Base-by-base conservation (phyloP, 371 early-diverging fungal species). In the Mortierella sp. region DNA sequence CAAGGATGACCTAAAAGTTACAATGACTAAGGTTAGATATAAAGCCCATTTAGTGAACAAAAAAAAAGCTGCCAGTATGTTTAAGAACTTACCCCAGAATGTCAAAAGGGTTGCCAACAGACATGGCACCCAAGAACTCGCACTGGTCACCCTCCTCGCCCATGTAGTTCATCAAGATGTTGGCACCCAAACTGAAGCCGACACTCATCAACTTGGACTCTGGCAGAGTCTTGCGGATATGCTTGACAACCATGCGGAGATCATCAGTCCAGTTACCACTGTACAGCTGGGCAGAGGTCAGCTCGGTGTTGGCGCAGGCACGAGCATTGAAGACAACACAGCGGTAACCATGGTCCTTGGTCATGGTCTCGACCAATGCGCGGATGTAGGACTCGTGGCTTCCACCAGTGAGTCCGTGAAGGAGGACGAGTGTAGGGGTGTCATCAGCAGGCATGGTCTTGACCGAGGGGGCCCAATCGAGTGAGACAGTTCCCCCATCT, bases 351-450 rank as follows among this genome's bases (percentile, higher is more conserved):
- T 93, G 90, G 24, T 93, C 92, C 65, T 80, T 55, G 1, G 83
- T 90, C 83, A 95, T 90, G 56, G 89, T 88, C 84, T 93, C 91
- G 38, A 96, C 91, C 10, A 97, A 75, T 12, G 93, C 91, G 14
- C 95, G 94, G 58, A 98, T 95, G 81, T 98, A 98, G 8, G 94
- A 91, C 85, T 98, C 98, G 87, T 96, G 95, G 55, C 93, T 89
- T 49, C 97, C 97, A 41, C 99, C 99, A 0, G 97, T 97, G 75
- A 98, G 88, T 10, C 99, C 98, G 88, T 97, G 98, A 27, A 96
- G 89, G 46, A 97, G 89, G 0, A 98, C 91, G 41, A 97, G 84
- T 14, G 93, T 95, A 1, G 96, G 94, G 35, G 84, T 78, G 79
- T 91, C 88, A 72, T 90, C 91, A 7, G 88, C 87, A 24, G 93